phyloP scores from a whole-genome alignment of 2,329 filamentous ascomycete genomes.

The Cladosporium phlei region DNA sequence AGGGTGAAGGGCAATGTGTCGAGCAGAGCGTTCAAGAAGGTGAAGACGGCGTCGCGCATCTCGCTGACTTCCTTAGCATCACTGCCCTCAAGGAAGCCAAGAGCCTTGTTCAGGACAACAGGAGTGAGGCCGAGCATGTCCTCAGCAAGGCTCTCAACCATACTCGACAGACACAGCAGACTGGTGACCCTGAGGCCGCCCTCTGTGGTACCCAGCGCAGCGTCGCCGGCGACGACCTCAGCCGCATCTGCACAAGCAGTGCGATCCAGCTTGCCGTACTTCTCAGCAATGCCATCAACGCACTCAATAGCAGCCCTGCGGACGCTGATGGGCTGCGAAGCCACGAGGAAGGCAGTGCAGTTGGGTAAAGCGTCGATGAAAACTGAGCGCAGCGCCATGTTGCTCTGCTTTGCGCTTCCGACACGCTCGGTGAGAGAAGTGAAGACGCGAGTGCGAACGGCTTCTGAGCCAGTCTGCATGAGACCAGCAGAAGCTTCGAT shows the following conservation, averaged over 20 bases:
- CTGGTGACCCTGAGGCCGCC: slow-evolving; percentile 72
- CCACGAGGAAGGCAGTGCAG: slow-evolving; percentile 64
- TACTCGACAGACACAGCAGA: slow-evolving; percentile 81
- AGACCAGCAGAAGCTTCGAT: slow-evolving; percentile 81
- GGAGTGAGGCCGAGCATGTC: slow-evolving; percentile 81
- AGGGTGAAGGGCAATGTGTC: slow-evolving; percentile 88
- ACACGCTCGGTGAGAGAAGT: slow-evolving; percentile 77
- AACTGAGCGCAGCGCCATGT: slow-evolving; percentile 71
- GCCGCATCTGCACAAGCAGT: slow-evolving; percentile 68
- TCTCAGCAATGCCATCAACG: slow-evolving; percentile 87
- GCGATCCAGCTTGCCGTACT: slow-evolving; percentile 88
- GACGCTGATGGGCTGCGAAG: slow-evolving; percentile 66
- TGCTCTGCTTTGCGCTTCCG: slow-evolving; percentile 64
- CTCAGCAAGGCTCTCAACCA: slow-evolving; percentile 82
- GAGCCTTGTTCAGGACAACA: slow-evolving; percentile 64
- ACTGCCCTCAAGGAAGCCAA: slow-evolving; percentile 59
- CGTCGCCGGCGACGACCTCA: slow-evolving; percentile 66
- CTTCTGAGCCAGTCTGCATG: slow-evolving; percentile 68
- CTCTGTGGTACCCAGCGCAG: slow-evolving; percentile 72
- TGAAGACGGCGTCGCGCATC: slow-evolving; percentile 72
- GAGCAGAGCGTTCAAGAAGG: slow-evolving; percentile 72
- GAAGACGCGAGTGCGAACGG: slow-evolving; percentile 70
- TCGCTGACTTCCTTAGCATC: slow-evolving; percentile 46
- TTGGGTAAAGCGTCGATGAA: slow-evolving; percentile 32
- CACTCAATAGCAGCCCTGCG: slow-evolving; percentile 84